Conservation (phyloP, 169 alveolate genomes). For the Blepharisma undulans region DNA sequence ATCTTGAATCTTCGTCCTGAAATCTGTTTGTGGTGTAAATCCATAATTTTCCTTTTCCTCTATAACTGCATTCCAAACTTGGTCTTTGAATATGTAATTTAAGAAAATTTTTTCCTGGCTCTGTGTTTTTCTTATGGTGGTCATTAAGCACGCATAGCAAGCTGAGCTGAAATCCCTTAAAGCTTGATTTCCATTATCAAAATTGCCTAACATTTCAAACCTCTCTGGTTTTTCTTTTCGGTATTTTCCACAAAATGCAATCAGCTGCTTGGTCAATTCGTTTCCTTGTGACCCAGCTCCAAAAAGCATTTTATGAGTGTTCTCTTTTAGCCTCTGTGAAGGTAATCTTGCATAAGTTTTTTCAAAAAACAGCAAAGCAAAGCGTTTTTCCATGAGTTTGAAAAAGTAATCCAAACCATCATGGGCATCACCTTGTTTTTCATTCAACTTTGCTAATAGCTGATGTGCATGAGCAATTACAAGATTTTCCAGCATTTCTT, state of each 20-base stretch:
- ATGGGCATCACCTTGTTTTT: not conserved
- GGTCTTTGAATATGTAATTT: conserved; percentile 22
- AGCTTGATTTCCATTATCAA: not conserved
- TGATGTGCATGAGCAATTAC: conserved; percentile 37
- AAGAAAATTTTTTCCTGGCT: conserved; percentile 41
- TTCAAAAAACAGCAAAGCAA: conserved; percentile 43
- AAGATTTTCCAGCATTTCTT: conserved; percentile 5
- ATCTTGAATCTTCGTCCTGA: not conserved
- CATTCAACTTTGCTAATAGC: conserved; percentile 12
- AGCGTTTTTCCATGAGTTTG: conserved; percentile 42
- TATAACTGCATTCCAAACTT: not conserved
- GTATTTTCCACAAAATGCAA: conserved; percentile 36
- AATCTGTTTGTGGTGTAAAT: conserved; percentile 21
- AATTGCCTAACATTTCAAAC: not conserved
- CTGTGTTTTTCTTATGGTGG: conserved; percentile 16
- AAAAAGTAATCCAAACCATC: conserved; percentile 36
- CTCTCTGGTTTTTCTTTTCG: conserved; percentile 18
- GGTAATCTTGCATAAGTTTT: conserved; percentile 10
- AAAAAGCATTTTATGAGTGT: conserved; percentile 44
- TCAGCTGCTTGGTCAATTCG: conserved; percentile 53
- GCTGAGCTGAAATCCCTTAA: not conserved
- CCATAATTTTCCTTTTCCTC: conserved; percentile 15
- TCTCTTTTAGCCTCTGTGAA: not conserved
- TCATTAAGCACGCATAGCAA: not conserved
- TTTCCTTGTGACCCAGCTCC: conserved; percentile 56